A percentile compares a stretch with the other conserved stretches of the same genome.
phyloP scores from a whole-genome alignment of 768 basidiomycete genomes.

The Mycena capillaripes region DNA sequence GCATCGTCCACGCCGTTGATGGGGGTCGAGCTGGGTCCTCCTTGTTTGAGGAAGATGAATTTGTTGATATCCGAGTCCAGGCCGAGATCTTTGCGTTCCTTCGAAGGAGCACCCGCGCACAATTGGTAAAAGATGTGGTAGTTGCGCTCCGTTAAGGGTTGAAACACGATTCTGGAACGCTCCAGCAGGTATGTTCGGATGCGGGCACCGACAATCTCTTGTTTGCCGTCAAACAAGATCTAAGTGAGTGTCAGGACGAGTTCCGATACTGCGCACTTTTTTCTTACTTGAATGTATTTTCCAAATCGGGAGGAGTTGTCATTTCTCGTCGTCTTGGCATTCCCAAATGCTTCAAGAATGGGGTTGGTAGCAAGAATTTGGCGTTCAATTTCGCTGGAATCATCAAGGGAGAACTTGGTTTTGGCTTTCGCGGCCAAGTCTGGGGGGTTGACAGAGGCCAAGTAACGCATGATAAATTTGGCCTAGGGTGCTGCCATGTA shows the following conservation, averaged over 20 bases:
- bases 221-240: constrained; percentile 96
- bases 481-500: constrained; percentile 66
- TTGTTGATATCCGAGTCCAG: constrained; percentile 88
- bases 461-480: constrained; percentile 99
- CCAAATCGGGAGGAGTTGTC: constrained; percentile 99
- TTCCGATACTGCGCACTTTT: background rate
- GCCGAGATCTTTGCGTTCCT: constrained; percentile 95
- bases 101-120: constrained; percentile 95
- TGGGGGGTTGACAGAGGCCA: constrained; percentile 96
- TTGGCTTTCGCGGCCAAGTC: constrained; percentile 71
- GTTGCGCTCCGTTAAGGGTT: constrained; percentile 96
- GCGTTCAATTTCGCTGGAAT: constrained; percentile 94
- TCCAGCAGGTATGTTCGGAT: constrained; percentile 98
- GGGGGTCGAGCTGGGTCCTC: constrained; percentile 88
- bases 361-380: constrained; percentile 99
- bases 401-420: constrained; percentile 83
- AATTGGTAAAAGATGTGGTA: constrained; percentile 99
- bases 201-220: constrained; percentile 98
- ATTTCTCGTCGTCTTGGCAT: constrained; percentile 98
- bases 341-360: constrained; percentile 98
- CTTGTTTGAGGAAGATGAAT: constrained; percentile 95
- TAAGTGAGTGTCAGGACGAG: constrained; percentile 48
- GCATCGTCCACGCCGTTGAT: constrained; percentile 96
- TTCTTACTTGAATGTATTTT: constrained; percentile 96
- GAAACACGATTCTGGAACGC: constrained; percentile 97